Evolutionary conservation across 2,329 filamentous ascomycete species (phyloP).

Genomic region (Aspergillus phoenicis): DNA sequence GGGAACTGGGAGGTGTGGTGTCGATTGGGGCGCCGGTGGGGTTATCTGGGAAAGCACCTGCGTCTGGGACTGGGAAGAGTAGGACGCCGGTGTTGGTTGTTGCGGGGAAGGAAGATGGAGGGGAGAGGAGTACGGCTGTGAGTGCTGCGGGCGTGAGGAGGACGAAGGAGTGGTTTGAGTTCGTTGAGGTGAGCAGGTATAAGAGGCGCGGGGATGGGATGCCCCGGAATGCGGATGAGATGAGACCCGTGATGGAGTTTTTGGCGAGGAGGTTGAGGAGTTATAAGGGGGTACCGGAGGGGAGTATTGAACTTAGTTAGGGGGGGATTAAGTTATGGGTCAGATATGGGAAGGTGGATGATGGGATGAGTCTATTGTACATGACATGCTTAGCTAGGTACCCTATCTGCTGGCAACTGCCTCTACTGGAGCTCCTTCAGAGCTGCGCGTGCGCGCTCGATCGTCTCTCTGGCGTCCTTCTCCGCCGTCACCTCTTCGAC

Average conservation of each 20-base stretch:
- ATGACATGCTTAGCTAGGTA: conserved; percentile 10
- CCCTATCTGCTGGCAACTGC: background rate
- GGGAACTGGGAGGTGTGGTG: conserved; percentile 19
- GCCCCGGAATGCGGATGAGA: conserved; percentile 82
- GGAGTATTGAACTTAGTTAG: conserved; percentile 45
- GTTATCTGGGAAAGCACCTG: background rate
- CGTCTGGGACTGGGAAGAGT: conserved; percentile 30
- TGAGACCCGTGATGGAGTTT: conserved; percentile 86
- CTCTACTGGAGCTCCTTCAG: conserved; percentile 41
- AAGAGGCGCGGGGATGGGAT: conserved; percentile 73
- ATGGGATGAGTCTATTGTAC: conserved; percentile 12
- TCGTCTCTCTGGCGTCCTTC: conserved; percentile 45
- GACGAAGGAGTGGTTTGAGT: conserved; percentile 66
- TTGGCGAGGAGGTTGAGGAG: conserved; percentile 50
- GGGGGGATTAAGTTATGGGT: too few species aligned
- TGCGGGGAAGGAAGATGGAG: conserved; percentile 30
- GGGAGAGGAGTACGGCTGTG: conserved; percentile 51
- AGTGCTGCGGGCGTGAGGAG: conserved; percentile 65
- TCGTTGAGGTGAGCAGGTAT: conserved; percentile 70
- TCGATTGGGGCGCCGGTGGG: background rate
- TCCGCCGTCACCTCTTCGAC: conserved; percentile 41
- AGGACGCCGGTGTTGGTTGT: conserved; percentile 47
- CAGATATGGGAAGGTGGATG: conserved; percentile 12
- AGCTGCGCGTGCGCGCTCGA: conserved; percentile 51
- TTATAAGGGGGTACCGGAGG: conserved; percentile 49